phyloP scores from a whole-genome alignment of 2,329 filamentous ascomycete genomes.

The Trematosphaeria pertusa region DNA sequence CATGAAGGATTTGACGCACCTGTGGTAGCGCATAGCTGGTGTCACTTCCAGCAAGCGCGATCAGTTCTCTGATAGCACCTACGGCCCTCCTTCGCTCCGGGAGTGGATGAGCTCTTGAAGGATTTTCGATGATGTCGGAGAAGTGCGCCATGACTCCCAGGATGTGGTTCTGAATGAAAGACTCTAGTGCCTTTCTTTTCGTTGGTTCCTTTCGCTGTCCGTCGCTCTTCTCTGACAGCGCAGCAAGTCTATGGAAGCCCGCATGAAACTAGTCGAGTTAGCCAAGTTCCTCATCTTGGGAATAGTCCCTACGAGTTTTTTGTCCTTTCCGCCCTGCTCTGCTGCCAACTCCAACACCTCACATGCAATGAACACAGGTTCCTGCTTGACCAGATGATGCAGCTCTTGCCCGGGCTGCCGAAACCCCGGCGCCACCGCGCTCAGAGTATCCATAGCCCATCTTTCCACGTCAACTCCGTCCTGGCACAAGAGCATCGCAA shows the following conservation, averaged over 20 bases:
- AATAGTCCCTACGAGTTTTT: slow-evolving; percentile 60
- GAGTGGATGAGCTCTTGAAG: slow-evolving; percentile 60
- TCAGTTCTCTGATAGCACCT: slow-evolving; percentile 85
- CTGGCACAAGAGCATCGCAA: slow-evolving; percentile 65
- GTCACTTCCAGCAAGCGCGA: slow-evolving; percentile 74
- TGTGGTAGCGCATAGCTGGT: slow-evolving; percentile 85
- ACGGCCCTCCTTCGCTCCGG: slow-evolving; percentile 80
- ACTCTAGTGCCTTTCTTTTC: slow-evolving; percentile 66
- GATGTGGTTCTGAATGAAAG: slow-evolving; percentile 83
- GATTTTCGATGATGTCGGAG: slow-evolving; percentile 77
- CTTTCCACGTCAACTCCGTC: slow-evolving; percentile 70
- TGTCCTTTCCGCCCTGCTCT: slow-evolving; percentile 65
- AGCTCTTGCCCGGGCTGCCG: slow-evolving; percentile 65
- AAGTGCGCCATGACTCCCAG: slow-evolving; percentile 86
- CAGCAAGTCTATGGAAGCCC: slow-evolving; percentile 56
- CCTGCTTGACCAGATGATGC: slow-evolving; percentile 72
- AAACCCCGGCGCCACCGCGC: slow-evolving; percentile 74
- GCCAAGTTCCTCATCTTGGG: not conserved
- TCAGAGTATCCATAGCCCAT: slow-evolving; percentile 72
- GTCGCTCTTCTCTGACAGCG: slow-evolving; percentile 57
- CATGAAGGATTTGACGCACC: slow-evolving; percentile 56
- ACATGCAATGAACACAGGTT: slow-evolving; percentile 77
- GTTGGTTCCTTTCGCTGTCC: slow-evolving; percentile 52
- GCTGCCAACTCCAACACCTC: slow-evolving; percentile 83
- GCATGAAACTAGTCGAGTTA: slow-evolving; percentile 49